Base-by-base conservation (phyloP, 2,329 filamentous ascomycete genomes). In the Penicillium sp. region DNA sequence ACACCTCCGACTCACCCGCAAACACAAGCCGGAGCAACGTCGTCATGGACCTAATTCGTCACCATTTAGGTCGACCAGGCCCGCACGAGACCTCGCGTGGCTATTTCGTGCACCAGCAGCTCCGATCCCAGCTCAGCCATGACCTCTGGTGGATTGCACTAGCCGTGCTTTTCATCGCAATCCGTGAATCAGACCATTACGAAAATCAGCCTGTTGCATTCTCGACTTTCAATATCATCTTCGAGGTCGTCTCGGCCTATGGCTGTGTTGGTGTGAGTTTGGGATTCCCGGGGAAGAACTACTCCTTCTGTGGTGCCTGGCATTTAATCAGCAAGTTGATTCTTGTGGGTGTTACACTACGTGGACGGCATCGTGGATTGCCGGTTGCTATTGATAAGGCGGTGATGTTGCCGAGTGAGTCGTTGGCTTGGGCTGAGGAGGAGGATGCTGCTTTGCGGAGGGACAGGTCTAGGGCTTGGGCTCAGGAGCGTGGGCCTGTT, bases 141-240 rank as follows among this genome's bases (percentile, higher is more conserved):
- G 86, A 88, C 63, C 74, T 88, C 14, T 88, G 86, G 85, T 84
- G 80, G 74, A 81, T 88, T 13, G 80, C 83, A 3, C 69, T 87
- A 0, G 82, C 83, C 2, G 78, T 86, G 11, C 76, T 88, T 46
- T 67, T 84, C 31, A 85, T 88, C 51, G 77, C 79, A 49, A 79
- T 83, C 38, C 83, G 86, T 44, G 86, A 88, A 67, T 81, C 81
- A 1, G 69, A 73, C 5, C 79, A 84, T 52, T 84, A 83, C 48
- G 71, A 78, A 1, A 62, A 67, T 5, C 77, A 84, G 49, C 83
- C 83, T 0, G 70, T 79, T 67, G 39, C 61, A 9, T 86, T 80
- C 66, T 81, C 80, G 18, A 79, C 84, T 5, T 86, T 87, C 66
- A 86, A 84, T 59, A 78, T 87, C 52, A 69, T 78, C 18, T 78